These are phyloP conservation scores for Beta lomatogona DNA, from an alignment of 179 eudicot species.

Conservation along the genomic window DNA sequence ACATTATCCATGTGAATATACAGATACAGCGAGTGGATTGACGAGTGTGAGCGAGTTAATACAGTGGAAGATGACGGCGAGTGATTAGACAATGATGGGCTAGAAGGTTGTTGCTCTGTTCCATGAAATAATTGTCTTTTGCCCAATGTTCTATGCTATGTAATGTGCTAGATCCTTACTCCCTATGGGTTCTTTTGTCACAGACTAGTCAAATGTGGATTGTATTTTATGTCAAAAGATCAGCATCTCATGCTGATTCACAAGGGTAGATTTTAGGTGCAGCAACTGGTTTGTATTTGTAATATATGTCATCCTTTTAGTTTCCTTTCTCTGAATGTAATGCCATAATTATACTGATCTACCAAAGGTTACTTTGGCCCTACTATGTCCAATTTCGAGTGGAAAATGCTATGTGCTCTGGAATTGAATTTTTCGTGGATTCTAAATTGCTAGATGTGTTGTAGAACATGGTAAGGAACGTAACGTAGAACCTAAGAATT, in stretches of 20 bases:
- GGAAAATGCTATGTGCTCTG: neutral
- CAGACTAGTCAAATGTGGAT: slow-evolving; percentile 9
- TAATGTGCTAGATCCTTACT: slow-evolving; percentile 7
- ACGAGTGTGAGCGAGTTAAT: slow-evolving; percentile 88
- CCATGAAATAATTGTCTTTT: slow-evolving; percentile 21
- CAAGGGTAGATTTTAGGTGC: slow-evolving; percentile 12
- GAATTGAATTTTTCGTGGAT: neutral
- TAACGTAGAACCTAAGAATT: too few species aligned
- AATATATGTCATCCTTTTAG: slow-evolving; percentile 20
- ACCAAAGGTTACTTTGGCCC: neutral
- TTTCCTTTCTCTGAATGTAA: slow-evolving; percentile 12
- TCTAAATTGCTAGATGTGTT: neutral
- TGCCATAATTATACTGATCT: neutral
- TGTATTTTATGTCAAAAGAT: slow-evolving; percentile 21
- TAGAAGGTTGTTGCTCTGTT: slow-evolving; percentile 16
- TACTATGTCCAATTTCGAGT: neutral
- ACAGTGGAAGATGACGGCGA: slow-evolving; percentile 68
- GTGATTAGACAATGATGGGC: slow-evolving; percentile 14
- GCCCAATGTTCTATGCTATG: slow-evolving; percentile 19
- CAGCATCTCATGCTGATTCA: slow-evolving; percentile 4
- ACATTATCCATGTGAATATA: slow-evolving; percentile 13
- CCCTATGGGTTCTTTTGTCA: slow-evolving; percentile 5
- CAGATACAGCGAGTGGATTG: slow-evolving; percentile 94
- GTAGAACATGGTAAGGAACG: neutral
- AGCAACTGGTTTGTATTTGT: slow-evolving; percentile 29